Percentiles rank a stretch among this genome's conserved stretches.
Conservation (phyloP, 2,329 filamentous ascomycete genomes). For the Colletotrichum simmondsii region DNA sequence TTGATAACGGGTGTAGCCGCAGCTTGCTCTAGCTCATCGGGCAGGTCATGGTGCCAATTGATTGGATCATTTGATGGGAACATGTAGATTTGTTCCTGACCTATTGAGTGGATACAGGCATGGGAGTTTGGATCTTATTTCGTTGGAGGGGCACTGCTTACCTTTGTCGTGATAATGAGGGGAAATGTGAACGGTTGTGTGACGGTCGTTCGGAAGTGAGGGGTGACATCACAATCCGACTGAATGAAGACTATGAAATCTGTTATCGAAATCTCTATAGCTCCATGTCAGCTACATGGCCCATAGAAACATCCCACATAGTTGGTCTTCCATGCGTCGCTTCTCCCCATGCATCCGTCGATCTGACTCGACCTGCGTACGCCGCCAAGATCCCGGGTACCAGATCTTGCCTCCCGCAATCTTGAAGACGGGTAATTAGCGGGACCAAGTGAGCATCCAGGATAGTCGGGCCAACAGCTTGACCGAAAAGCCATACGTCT, state of each 20-base stretch:
- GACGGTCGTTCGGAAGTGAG: neutral
- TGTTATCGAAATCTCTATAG: neutral
- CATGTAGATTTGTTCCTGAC: neutral
- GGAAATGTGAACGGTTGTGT: neutral
- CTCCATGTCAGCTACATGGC: neutral
- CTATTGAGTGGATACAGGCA: too few relatives aligned
- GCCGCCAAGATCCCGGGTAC: neutral
- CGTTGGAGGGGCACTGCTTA: neutral
- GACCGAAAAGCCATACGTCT: neutral
- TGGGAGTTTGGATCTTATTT: neutral
- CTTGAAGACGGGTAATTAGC: neutral
- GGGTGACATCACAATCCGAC: too few relatives aligned
- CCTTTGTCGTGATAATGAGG: neutral
- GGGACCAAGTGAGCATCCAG: neutral
- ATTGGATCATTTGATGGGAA: neutral
- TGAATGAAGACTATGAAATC: neutral
- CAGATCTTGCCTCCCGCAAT: neutral
- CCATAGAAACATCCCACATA: neutral
- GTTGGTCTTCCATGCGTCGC: neutral
- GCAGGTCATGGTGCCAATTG: neutral
- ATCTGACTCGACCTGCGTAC: neutral
- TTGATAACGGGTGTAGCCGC: neutral
- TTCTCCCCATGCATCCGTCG: neutral
- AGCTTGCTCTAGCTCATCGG: neutral
- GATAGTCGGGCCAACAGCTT: neutral